These are phyloP conservation scores for Neurospora tetraspora DNA, from an alignment of 495 filamentous ascomycete species.

Conservation along the genomic window DNA sequence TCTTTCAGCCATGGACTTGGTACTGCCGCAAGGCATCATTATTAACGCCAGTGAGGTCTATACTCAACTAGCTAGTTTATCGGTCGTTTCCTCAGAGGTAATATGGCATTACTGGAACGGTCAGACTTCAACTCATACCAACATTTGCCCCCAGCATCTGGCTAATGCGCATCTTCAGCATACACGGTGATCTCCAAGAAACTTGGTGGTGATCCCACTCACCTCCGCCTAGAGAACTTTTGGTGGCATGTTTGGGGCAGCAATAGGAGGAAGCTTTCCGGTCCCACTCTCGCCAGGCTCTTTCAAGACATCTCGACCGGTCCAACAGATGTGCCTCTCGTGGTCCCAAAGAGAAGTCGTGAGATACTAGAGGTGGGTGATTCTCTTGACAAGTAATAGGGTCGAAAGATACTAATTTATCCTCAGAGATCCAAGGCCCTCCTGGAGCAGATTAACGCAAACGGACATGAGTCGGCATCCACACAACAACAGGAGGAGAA, in stretches of 20 bases:
- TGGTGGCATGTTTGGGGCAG: slow-evolving; percentile 51
- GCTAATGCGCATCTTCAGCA: slow-evolving; percentile 24
- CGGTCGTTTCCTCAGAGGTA: slow-evolving; percentile 35
- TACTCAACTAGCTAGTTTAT: slow-evolving; percentile 37
- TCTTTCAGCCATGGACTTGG: slow-evolving; percentile 3
- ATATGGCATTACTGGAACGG: slow-evolving; percentile 42
- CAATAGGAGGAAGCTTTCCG: slow-evolving; percentile 33
- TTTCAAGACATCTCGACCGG: slow-evolving; percentile 41
- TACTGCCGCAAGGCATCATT: slow-evolving; percentile 31
- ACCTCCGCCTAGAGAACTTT: slow-evolving; percentile 43
- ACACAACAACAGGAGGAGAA: slow-evolving; percentile 1
- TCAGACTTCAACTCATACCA: slow-evolving; percentile 15
- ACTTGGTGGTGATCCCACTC: slow-evolving; percentile 38
- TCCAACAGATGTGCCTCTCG: slow-evolving; percentile 37
- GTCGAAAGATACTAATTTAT: background rate
- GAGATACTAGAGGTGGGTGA: slow-evolving; percentile 29
- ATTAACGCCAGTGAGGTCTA: slow-evolving; percentile 35
- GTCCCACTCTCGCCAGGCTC: slow-evolving; percentile 33
- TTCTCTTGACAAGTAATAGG: background rate
- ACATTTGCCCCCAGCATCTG: background rate
- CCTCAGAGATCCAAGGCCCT: background rate
- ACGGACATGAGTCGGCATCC: background rate
- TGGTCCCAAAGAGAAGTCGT: slow-evolving; percentile 32
- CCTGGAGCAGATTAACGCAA: slow-evolving; percentile 5
- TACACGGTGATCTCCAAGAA: slow-evolving; percentile 42